Conservation (phyloP, 2,329 filamentous ascomycete genomes). For the Xylaria sp. region DNA sequence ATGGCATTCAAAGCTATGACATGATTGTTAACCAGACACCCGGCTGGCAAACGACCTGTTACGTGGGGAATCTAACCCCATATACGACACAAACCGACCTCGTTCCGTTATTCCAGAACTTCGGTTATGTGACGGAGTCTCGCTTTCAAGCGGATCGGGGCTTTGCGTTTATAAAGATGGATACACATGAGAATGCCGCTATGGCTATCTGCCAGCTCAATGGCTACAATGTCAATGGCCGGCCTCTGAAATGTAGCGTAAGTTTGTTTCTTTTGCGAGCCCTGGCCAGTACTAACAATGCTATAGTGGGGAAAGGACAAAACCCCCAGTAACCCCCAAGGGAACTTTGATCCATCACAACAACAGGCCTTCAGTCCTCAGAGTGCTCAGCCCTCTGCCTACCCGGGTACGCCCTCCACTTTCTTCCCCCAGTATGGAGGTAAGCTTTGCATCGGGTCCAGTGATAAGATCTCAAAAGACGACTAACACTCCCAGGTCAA, state of each 20-base stretch:
- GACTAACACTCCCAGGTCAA: conserved; percentile 56
- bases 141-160: conserved; percentile 98
- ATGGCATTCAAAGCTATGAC: conserved; percentile 96
- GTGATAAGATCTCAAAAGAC: conserved; percentile 37
- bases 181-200: conserved; percentile 95
- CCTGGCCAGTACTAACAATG: conserved; percentile 48
- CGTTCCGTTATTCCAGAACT: conserved; percentile 98
- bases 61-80: conserved; percentile 96
- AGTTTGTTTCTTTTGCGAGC: conserved; percentile 56
- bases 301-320: conserved; percentile 98
- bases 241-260: conserved; percentile 98
- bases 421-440: conserved; percentile 97
- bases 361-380: conserved; percentile 76
- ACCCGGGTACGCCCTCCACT: conserved; percentile 78
- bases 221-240: conserved; percentile 96
- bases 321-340: conserved; percentile 75
- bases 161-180: conserved; percentile 99
- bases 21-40: conserved; percentile 96
- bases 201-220: conserved; percentile 99
- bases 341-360: conserved; percentile 81
- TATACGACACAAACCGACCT: conserved; percentile 98
- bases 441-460: conserved; percentile 55
- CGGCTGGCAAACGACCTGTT: conserved; percentile 97
- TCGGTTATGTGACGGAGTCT: conserved; percentile 96
- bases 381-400: conserved; percentile 75